A percentile compares a stretch with the other conserved stretches of the same genome.
Evolutionary conservation across 192 early-diverging fungal species (phyloP).

Genomic region (Phycomyces blakesleeanus): DNA sequence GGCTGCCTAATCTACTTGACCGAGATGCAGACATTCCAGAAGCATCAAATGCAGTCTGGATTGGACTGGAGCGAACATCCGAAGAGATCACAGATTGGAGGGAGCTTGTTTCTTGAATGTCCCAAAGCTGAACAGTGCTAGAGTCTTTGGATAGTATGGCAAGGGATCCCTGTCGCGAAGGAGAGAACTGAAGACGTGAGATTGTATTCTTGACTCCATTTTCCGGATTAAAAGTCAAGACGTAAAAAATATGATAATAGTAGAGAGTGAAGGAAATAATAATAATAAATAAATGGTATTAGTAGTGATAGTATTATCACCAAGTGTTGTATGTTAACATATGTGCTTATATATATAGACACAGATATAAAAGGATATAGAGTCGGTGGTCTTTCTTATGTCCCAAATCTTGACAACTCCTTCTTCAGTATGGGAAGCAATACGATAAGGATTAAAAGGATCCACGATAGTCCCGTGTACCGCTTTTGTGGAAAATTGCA

Average conservation of each 20-base stretch:
- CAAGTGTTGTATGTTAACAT: background rate
- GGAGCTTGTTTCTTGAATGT: constrained; percentile 58
- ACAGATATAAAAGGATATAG: constrained; percentile 46
- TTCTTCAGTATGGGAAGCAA: constrained; percentile 71
- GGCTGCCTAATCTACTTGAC: background rate
- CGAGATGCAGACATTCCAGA: background rate
- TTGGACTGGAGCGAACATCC: background rate
- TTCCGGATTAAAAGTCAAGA: constrained; percentile 19
- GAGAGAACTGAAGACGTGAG: constrained; percentile 58
- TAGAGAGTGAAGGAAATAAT: constrained; percentile 3
- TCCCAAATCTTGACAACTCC: constrained; percentile 74
- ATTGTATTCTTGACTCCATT: constrained; percentile 26
- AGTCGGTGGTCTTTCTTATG: constrained; percentile 56
- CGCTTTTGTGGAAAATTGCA: constrained; percentile 65
- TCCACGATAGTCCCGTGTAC: constrained; percentile 64
- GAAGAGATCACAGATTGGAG: constrained; percentile 2
- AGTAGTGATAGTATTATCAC: no score
- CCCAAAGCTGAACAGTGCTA: constrained; percentile 53
- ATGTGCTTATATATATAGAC: background rate
- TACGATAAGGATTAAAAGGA: constrained; percentile 62
- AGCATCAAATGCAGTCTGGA: background rate
- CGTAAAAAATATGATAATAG: background rate
- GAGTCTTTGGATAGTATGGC: constrained; percentile 57
- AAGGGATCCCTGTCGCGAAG: constrained; percentile 53
- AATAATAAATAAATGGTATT: no score